Base-by-base conservation (phyloP, 768 basidiomycete species). In the Tricholoma sp. region DNA sequence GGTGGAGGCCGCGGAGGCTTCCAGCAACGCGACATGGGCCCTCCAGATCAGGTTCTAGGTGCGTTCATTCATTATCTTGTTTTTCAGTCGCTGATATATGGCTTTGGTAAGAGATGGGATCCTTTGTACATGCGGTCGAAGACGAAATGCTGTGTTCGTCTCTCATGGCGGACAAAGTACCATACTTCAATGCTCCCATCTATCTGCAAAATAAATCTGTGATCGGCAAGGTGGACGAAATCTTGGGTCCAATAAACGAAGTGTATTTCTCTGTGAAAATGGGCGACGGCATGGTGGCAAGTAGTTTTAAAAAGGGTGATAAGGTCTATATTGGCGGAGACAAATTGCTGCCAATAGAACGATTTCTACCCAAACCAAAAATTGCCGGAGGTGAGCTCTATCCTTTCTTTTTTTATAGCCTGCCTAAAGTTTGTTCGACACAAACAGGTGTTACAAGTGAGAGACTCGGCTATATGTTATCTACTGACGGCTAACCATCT, bases 211-310 rank as follows among this genome's bases (percentile, higher is more conserved):
- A 98, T 73, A 98, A 97, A 74, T 91, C 93, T 9, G 80, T 84
- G 61, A 93, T 98, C 59, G 96, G 97, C 59, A 98, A 97, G 75
- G 89, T 99, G 41, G 97, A 99, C 73, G 97, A 99, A 73, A 98
- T 99, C 63, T 82, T 99, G n/a, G 97, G 97, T 2, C 96, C 97
- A 13, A 95, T 99, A 70, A 99, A 97, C 69, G 94, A 98, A 69
- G 94, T 98, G 57, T 98, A 85, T 73, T 98, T 99, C 68, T 95
- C 94, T 2, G 82, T 99, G 61, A 99, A 98, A 78, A 97, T 98
- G 89, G 84, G 87, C 17, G 88, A 91, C 56, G 97, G 97, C 32
- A 94, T 98, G 88, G 84, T 95, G 49, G 95, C 97, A 7, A 88
- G 76, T 62, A 94, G 91, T 70, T 99, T 99, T 76, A 91, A 96